A percentile compares a stretch with the other conserved stretches of the same genome.
phyloP scores from a whole-genome alignment of 2,329 filamentous ascomycete species.

The Alternaria brassicicola region DNA sequence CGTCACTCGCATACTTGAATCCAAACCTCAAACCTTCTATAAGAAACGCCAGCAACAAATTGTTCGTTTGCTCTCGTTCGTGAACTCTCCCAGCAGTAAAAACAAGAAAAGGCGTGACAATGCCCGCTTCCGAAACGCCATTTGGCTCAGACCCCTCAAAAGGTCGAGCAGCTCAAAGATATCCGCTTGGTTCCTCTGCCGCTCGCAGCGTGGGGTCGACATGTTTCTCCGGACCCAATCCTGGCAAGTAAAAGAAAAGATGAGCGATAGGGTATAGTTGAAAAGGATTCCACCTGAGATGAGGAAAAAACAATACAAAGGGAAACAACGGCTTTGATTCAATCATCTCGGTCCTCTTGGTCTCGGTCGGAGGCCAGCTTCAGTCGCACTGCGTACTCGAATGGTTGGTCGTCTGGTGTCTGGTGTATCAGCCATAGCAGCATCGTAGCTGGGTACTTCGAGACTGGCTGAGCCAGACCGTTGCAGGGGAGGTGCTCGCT shows the following conservation, averaged over 20 bases:
- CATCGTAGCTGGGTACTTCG: constrained; percentile 83
- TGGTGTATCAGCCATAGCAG: constrained; percentile 73
- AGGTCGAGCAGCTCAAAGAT: constrained; percentile 1
- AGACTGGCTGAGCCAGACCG: constrained; percentile 51
- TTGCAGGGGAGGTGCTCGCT: constrained; percentile 56
- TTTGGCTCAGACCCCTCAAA: background rate
- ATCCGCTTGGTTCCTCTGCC: background rate
- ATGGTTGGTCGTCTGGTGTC: constrained; percentile 30
- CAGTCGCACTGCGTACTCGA: constrained; percentile 34
- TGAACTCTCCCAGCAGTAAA: background rate
- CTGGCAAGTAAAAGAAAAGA: background rate
- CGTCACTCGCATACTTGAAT: background rate
- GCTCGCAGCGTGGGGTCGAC: background rate
- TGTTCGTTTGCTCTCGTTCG: constrained; percentile 3
- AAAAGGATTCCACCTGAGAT: background rate
- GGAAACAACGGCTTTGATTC: constrained; percentile 8
- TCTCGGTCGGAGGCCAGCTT: constrained; percentile 24
- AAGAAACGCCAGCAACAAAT: constrained; percentile 4
- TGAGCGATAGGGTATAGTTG: constrained; percentile 13
- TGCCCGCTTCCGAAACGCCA: constrained; percentile 11
- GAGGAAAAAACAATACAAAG: constrained; percentile 14
- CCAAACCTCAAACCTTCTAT: background rate
- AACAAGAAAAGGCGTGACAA: constrained; percentile 1
- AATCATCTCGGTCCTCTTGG: constrained; percentile 24
- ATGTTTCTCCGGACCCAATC: background rate